Evolutionary conservation across 768 basidiomycete species (phyloP).

Genomic region (Podaxis sp.): DNA sequence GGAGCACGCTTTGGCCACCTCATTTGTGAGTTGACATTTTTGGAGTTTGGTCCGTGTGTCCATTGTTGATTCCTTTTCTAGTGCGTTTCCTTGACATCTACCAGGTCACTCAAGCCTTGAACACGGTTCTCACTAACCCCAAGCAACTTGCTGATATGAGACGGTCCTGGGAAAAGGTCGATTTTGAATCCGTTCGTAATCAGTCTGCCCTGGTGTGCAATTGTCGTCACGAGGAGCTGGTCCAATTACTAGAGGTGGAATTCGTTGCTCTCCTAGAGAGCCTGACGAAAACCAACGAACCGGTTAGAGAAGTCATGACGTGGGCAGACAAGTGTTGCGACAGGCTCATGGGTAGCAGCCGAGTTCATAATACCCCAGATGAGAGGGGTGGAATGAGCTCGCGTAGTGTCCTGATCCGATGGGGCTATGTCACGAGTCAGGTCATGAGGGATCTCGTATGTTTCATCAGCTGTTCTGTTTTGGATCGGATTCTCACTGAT

Average conservation of each 20-base stretch:
- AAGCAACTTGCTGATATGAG: constrained; percentile 87
- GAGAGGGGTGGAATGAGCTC: constrained; percentile 84
- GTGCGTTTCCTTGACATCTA: constrained; percentile 92
- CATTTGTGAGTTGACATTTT: constrained; percentile 60
- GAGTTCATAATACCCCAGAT: constrained; percentile 55
- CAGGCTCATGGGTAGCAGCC: constrained; percentile 70
- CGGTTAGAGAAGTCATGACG: constrained; percentile 83
- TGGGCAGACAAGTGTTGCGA: constrained; percentile 94
- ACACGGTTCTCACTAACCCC: constrained; percentile 84
- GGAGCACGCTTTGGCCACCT: constrained; percentile 90
- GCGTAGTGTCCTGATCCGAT: constrained; percentile 82
- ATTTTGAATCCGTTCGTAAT: constrained; percentile 89
- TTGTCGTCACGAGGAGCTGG: constrained; percentile 86
- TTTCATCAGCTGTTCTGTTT: constrained; percentile 15
- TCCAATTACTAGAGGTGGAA: constrained; percentile 83
- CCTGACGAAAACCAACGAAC: constrained; percentile 69
- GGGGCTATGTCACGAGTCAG: constrained; percentile 92
- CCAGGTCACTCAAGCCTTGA: constrained; percentile 87
- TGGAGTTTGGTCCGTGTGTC: constrained; percentile 15
- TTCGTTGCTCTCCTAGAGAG: constrained; percentile 77
- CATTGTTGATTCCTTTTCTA: constrained; percentile 29
- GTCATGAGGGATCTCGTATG: constrained; percentile 89
- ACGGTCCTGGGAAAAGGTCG: constrained; percentile 83
- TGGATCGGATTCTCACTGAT: constrained; percentile 12
- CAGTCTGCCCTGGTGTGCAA: constrained; percentile 94